Conservation (phyloP, 331 rosid species). For the Cydonia oblonga region DNA sequence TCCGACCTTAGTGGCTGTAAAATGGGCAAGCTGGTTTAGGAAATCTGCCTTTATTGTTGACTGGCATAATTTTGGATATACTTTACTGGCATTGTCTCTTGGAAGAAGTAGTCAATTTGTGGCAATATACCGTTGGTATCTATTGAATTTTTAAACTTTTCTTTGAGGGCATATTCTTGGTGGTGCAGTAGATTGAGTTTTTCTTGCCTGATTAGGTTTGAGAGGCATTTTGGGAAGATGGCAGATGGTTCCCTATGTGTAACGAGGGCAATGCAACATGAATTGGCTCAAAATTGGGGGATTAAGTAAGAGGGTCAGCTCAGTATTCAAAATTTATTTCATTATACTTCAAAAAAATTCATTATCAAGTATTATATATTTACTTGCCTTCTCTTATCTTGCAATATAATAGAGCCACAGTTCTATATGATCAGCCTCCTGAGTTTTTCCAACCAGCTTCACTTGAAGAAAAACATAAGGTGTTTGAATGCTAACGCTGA, state of each 20-base stretch:
- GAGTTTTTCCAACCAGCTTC: conserved; percentile 78
- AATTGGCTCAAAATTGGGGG: conserved; percentile 95
- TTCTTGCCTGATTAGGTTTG: conserved; percentile 54
- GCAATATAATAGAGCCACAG: conserved; percentile 51
- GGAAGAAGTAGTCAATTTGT: conserved; percentile 87
- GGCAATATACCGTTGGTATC: conserved; percentile 70
- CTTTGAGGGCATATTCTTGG: conserved; percentile 7
- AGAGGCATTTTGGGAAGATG: conserved; percentile 78
- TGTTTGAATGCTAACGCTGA: conserved; percentile 14
- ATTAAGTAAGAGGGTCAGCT: conserved; percentile 56
- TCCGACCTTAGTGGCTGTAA: conserved; percentile 84
- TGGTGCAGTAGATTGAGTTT: conserved; percentile 10
- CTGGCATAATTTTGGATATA: conserved; percentile 98
- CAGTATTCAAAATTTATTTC: conserved; percentile 12
- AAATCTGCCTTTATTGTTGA: conserved; percentile 68
- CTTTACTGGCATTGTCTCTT: conserved; percentile 65
- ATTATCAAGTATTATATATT: not conserved
- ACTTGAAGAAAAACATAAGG: conserved; percentile 77
- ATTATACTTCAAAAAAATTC: not conserved
- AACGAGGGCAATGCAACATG: conserved; percentile 94
- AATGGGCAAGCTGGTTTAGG: conserved; percentile 86
- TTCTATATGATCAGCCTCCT: conserved; percentile 93
- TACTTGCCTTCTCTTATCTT: not conserved
- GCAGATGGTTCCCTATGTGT: conserved; percentile 89
- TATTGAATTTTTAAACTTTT: conserved; percentile 10